Conservation (phyloP, 768 basidiomycete genomes). For the Kwoniella botswanensis region DNA sequence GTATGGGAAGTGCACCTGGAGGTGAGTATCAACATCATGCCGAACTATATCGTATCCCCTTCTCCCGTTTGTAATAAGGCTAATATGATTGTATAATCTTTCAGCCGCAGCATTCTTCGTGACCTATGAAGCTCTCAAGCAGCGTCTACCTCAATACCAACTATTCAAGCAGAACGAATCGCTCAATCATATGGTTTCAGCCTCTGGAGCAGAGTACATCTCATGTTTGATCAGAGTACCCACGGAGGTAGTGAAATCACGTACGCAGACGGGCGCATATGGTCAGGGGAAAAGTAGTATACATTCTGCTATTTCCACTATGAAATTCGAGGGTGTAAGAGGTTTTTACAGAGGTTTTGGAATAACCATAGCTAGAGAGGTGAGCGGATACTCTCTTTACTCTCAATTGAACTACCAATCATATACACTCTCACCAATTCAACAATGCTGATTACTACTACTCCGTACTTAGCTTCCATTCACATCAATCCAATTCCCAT, state of each 20-base stretch:
- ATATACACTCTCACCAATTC: too few relatives aligned
- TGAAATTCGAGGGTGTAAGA: constrained; percentile 67
- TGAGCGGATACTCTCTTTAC: constrained; percentile 44
- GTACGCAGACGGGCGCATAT: constrained; percentile 84
- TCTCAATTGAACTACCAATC: background rate
- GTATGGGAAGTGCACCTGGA: constrained; percentile 93
- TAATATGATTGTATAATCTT: background rate
- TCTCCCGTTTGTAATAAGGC: background rate
- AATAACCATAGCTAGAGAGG: constrained; percentile 75
- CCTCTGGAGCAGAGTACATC: constrained; percentile 66
- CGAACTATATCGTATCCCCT: background rate
- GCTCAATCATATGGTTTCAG: constrained; percentile 67
- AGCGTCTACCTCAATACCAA: constrained; percentile 67
- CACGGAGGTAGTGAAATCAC: constrained; percentile 93
- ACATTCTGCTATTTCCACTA: constrained; percentile 54
- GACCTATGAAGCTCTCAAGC: constrained; percentile 88
- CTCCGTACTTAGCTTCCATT: constrained; percentile 77
- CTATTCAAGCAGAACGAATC: constrained; percentile 61
- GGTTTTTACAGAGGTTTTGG: constrained; percentile 91
- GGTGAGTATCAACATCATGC: constrained; percentile 63
- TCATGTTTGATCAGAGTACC: constrained; percentile 94
- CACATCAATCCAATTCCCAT: constrained; percentile 91
- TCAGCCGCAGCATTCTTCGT: constrained; percentile 94
- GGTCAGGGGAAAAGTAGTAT: constrained; percentile 58
- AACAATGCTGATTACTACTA: too few relatives aligned